Base-by-base conservation (phyloP, 805 yeast genomes). In the Candida nonsorbophila region DNA sequence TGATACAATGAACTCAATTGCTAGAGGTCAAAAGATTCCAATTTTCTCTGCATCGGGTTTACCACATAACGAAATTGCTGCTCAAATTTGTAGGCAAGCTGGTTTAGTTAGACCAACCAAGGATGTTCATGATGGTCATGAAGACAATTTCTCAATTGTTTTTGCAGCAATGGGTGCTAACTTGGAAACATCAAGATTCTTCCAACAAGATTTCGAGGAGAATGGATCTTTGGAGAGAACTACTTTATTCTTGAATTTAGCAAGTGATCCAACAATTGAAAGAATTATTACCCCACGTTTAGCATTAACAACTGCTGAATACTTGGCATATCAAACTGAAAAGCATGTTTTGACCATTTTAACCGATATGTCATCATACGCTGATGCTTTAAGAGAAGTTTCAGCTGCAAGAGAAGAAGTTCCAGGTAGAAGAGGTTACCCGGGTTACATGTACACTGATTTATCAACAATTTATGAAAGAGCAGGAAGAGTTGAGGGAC, bases 391-490 rank as follows among this genome's bases (percentile, higher is more conserved):
- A 56, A 88, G 99, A 80, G 99, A 92, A 71, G 98, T 92, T 29
- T 87, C 97, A 41, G 98, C 99, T 38, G 99, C 99, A 27, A 87
- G 99, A 74, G 99, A 92, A 68, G 98, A 94, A 69, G 98, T 92
- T 26, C 98, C 98, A 57, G 99, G 99, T 74, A 87, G 99, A 77
- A 87, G 99, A 80, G 99, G 99, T 74, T 92, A 92, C 66, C 99
- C 99, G 42, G 99, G 99, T 84, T 92, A 92, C 65, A 92, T 92
- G 99, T 92, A 92, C 70, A 92, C 99, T 27, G 99, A 92, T 81
- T 85, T 92, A 72, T 85, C 97, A 29, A 92, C 97, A 29, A 87
- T 92, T 53, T 92, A 92, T 63, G 99, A 92, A 71, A 85, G 99
- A 73, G 99, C 99, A 25, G 99, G 99, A 61, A 84, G 99, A 73